Evolutionary conservation across 1,284 basidiomycete species (phyloP).

Genomic region (Ceratobasidium sp.): DNA sequence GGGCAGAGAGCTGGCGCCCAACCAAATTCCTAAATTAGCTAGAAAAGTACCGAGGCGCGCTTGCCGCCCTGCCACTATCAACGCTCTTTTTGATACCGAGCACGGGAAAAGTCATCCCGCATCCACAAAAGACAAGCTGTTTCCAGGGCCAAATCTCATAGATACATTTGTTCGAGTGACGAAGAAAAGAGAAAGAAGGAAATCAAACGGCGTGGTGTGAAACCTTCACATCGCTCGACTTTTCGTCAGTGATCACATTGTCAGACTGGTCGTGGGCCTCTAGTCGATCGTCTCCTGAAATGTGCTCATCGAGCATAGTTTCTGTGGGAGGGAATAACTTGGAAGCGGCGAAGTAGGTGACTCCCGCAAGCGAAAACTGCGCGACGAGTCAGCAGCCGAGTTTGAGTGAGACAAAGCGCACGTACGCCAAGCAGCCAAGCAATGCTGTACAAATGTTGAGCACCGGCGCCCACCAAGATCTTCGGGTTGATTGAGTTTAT

Average conservation of each 20-base stretch:
- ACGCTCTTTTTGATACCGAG: background rate
- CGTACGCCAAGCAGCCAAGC: constrained; percentile 75
- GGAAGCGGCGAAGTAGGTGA: constrained; percentile 41
- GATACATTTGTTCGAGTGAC: background rate
- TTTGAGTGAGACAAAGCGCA: constrained; percentile 34
- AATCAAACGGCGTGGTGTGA: constrained; percentile 5
- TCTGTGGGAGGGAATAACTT: constrained; percentile 42
- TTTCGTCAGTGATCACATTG: constrained; percentile 14
- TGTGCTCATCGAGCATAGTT: constrained; percentile 39
- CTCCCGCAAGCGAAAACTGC: constrained; percentile 43
- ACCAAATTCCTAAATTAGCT: background rate
- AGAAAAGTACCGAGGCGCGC: background rate
- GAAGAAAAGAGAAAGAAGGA: background rate
- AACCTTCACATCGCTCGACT: constrained; percentile 29
- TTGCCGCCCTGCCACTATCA: background rate
- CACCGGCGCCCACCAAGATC: constrained; percentile 58
- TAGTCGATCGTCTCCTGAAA: constrained; percentile 14
- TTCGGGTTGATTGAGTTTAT: constrained; percentile 68
- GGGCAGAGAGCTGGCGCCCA: background rate
- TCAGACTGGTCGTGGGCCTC: background rate
- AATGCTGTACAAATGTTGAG: constrained; percentile 64
- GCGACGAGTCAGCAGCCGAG: background rate
- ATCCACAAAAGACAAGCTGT: background rate
- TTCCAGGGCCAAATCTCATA: background rate
- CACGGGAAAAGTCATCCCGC: background rate